Evolutionary conservation across 2,329 filamentous ascomycete species (phyloP).

Genomic region (Dothideomycetes sp.): DNA sequence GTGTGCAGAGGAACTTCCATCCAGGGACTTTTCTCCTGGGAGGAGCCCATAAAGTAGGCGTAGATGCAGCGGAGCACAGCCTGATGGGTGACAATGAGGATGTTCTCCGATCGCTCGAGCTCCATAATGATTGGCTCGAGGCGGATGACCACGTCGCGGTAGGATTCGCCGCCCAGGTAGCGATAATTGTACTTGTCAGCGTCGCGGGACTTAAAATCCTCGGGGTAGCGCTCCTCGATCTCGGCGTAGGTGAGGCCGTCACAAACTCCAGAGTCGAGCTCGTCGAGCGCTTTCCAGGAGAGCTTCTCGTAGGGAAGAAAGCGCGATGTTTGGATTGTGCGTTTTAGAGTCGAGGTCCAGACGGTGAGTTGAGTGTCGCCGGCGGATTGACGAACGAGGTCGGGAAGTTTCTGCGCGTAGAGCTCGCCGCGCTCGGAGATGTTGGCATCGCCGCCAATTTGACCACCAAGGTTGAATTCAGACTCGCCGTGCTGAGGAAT

Average conservation of each 20-base stretch:
- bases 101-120: conserved; percentile 88
- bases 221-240: conserved; percentile 81
- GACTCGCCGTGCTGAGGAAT: conserved; percentile 86
- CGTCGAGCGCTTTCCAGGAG: conserved; percentile 97
- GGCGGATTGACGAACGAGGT: conserved; percentile 74
- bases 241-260: conserved; percentile 94
- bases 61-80: conserved; percentile 95
- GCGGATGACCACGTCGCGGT: conserved; percentile 93
- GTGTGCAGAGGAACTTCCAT: conserved; percentile 97
- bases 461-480: conserved; percentile 76
- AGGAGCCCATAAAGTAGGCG: conserved; percentile 96
- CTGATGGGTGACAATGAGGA: conserved; percentile 96
- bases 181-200: conserved; percentile 99
- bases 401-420: conserved; percentile 76
- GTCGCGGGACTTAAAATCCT: conserved; percentile 90
- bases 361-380: conserved; percentile 63
- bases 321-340: conserved; percentile 84
- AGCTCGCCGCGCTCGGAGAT: conserved; percentile 77
- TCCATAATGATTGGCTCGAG: conserved; percentile 99
- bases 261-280: conserved; percentile 92
- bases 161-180: conserved; percentile 89
- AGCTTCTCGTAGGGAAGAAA: conserved; percentile 89
- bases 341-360: conserved; percentile 65
- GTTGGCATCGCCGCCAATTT: conserved; percentile 85
- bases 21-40: conserved; percentile 88